Evolutionary conservation across 1,139 yeast species (phyloP), one percentile per base, ranked within the genome.

Genomic region (Candida frijolesensis): DNA sequence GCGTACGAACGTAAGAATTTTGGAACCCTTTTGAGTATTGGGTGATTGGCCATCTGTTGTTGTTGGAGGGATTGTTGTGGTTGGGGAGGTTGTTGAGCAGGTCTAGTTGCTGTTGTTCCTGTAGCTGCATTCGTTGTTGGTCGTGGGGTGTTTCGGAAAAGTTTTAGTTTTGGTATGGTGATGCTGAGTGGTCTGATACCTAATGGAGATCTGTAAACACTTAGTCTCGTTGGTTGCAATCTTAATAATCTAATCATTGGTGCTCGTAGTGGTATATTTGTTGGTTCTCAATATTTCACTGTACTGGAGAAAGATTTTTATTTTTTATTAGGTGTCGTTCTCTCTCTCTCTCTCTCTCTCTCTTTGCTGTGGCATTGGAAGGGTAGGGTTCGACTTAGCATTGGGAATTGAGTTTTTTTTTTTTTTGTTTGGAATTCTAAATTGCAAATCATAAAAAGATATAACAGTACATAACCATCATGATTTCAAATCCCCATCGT

Each of bases 1-100:
- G 84, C 78, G 57, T 80, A 82, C 3, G 79, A 80, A 18, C 75
- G 74, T 51, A 83, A 68, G 51, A 78, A 74, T 47, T 64, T 69
- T 29, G 89, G 88, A 2, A 79, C 64, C 42, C 70, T 59, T 46
- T 60, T 67, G 44, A 76, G 59, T 30, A 76, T 74, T n/a, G 74
- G 72, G 54, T 70, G 72, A n/a, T 51, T 46, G 2, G 49, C 51
- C 29, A 37, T 33, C 39, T 38, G 42, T 38, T 37, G 46, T 29
- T 16, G 27, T 25, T 40, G 29, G 10, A 25, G 29, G 8, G 29
- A 25, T 8, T 6, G 29, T 19, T 29, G 35, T 8, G 29, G 29
- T 19, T 29, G 35, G 34, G 25, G 19, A 15, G 16, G 10, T 12
- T 35, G 44, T 2, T 38, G 42, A 19, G 22, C 3, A 19, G 22